phyloP scores from a whole-genome alignment of 2,329 filamentous ascomycete genomes.

The Penicillium sp. region DNA sequence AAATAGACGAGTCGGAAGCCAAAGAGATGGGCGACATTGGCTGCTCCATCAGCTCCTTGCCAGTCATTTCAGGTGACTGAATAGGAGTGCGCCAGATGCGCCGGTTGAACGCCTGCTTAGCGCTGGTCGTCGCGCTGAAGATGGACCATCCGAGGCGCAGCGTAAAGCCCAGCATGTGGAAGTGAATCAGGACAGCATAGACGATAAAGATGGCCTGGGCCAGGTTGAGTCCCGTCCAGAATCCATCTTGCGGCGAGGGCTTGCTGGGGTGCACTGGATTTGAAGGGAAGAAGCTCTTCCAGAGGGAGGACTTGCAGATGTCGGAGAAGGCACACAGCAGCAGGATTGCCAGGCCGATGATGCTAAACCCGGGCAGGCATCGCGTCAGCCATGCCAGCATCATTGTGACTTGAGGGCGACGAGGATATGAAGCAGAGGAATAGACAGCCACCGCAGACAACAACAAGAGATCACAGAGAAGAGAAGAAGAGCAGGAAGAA shows the following conservation, averaged over 20 bases:
- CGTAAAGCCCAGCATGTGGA: slow-evolving; percentile 63
- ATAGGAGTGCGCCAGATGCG: slow-evolving; percentile 7
- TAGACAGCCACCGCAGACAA: neutral
- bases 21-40: slow-evolving; percentile 14
- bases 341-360: slow-evolving; percentile 26
- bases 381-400: slow-evolving; percentile 33
- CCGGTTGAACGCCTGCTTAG: slow-evolving; percentile 23
- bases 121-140: slow-evolving; percentile 43
- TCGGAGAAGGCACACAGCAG: slow-evolving; percentile 28
- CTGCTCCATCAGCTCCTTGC: slow-evolving; percentile 13
- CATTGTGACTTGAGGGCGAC: slow-evolving; percentile 21
- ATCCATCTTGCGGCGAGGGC: slow-evolving; percentile 8
- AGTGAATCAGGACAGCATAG: slow-evolving; percentile 67
- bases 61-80: neutral
- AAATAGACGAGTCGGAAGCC: slow-evolving; percentile 2
- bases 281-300: slow-evolving; percentile 19
- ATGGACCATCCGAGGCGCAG: slow-evolving; percentile 51
- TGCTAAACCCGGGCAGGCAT: slow-evolving; percentile 35
- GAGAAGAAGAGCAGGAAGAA: neutral
- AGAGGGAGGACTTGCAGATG: slow-evolving; percentile 15
- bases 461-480: neutral
- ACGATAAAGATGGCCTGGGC: slow-evolving; percentile 56
- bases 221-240: slow-evolving; percentile 21
- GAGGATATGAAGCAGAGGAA: neutral
- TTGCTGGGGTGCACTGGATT: neutral